Evolutionary conservation across 345 rosid species (phyloP), one percentile per base, ranked within the genome.

Genomic region (Salix koriyanagi): DNA sequence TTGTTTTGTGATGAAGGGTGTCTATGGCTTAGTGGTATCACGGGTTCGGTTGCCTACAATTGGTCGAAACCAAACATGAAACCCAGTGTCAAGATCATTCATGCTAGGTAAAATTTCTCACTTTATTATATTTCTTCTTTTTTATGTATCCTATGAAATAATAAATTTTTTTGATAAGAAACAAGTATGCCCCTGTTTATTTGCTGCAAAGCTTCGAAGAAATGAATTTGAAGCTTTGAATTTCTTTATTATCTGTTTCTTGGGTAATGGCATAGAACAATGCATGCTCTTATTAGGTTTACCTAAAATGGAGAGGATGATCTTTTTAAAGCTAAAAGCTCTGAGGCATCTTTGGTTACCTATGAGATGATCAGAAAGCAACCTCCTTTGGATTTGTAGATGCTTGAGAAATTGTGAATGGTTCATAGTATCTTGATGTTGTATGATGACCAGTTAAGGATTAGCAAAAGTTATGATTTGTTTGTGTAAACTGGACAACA

Each of bases 21-120:
- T 76, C 78, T 96, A 64, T 96, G 99, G 99, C 94, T 93, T 18
- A 85, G 93, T 79, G 98, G 96, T 41, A 86, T 96, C 68, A 77
- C 90, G 66, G 98, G 98, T 48, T 93, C 97, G 41, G 84, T 93
- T 68, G 97, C 94, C 1, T 96, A 96, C 75, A 96, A 96, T 84
- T 96, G 98, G 98, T 91, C 99, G 26, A 92, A 86, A 73, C 99
- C 99, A 52, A 85, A 72, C 73, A 96, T 96, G 99, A 96, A 96
- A 77, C 90, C 99, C 74, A 93, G 99, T 83, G 98, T 96, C 85
- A 87, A 89, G 88, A 84, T 96, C 75, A 96, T 95, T 77, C 99
- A 95, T 76, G 99, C 98, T 48, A 90, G 99, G 98, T 93, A 81
- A 67, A 30, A 7, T 48, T 9, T 42, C 62, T n/a, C 30, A 3